Evolutionary conservation across 208 protist genomes (phyloP).

Genomic region (Trichomonas vaginalis): DNA sequence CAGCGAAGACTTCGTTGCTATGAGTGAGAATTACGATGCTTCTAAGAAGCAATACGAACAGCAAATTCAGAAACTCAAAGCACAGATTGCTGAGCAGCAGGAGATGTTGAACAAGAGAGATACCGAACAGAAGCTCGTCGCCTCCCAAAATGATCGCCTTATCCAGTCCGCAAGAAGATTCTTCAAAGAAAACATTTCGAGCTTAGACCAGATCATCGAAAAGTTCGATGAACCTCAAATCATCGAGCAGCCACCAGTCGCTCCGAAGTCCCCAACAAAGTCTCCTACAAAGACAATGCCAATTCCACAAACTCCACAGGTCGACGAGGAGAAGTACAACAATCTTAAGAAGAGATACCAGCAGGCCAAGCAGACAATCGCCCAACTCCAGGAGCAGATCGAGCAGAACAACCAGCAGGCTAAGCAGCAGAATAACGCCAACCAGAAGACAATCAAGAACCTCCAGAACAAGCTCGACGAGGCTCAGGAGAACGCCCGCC

Average conservation of each 20-base stretch:
- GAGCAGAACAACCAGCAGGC: background rate
- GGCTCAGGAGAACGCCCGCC: background rate
- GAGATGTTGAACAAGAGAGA: background rate
- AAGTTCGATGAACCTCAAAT: background rate
- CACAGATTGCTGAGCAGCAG: background rate
- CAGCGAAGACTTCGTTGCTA: background rate
- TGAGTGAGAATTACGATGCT: background rate
- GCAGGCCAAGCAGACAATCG: background rate
- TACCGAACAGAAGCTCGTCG: background rate
- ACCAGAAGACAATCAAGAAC: background rate
- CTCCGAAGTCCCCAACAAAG: background rate
- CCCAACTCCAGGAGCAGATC: background rate
- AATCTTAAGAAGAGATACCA: background rate
- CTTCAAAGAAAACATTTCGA: background rate
- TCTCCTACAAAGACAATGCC: background rate
- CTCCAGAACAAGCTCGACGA: background rate
- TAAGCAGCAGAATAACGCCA: background rate
- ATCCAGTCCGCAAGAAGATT: background rate
- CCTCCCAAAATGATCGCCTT: background rate
- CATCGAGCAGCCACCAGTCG: background rate
- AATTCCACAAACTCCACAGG: background rate
- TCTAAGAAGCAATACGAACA: background rate
- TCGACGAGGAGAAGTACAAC: background rate
- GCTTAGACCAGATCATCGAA: background rate
- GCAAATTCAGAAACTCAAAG: background rate